Percentiles rank a stretch among this genome's conserved stretches.
phyloP scores from a whole-genome alignment of 768 basidiomycete genomes.

The Pulveroboletus frians region DNA sequence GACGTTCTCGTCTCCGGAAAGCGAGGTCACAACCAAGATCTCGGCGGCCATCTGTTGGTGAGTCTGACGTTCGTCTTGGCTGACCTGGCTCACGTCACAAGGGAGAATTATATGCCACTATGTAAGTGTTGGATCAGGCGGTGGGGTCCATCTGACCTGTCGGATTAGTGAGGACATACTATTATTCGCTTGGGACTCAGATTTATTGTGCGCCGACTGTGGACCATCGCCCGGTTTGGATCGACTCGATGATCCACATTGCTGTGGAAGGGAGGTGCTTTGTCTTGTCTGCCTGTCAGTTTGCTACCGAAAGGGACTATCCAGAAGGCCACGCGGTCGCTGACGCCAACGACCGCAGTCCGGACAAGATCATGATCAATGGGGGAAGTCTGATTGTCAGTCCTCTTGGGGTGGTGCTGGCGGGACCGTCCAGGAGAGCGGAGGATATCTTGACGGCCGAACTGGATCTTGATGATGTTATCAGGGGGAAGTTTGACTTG shows the following conservation, averaged over 20 bases:
- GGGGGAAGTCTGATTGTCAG: slow-evolving; percentile 59
- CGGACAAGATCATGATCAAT: slow-evolving; percentile 51
- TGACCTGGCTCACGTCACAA: slow-evolving; percentile 17
- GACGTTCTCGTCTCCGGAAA: slow-evolving; percentile 29
- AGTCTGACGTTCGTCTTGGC: slow-evolving; percentile 13
- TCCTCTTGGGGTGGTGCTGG: slow-evolving; percentile 53
- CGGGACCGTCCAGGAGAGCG: slow-evolving; percentile 48
- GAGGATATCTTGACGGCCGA: slow-evolving; percentile 56
- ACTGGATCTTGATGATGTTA: slow-evolving; percentile 52
- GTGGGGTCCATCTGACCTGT: not conserved
- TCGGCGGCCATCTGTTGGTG: slow-evolving; percentile 58
- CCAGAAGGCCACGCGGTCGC: slow-evolving; percentile 43
- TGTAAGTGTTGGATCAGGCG: slow-evolving; percentile 31
- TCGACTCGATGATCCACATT: slow-evolving; percentile 54
- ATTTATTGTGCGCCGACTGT: slow-evolving; percentile 66
- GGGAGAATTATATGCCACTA: slow-evolving; percentile 71
- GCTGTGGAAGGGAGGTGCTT: slow-evolving; percentile 67
- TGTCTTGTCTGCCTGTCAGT: slow-evolving; percentile 61
- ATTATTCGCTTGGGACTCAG: slow-evolving; percentile 55
- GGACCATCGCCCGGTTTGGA: slow-evolving; percentile 54
- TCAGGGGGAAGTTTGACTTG: slow-evolving; percentile 57
- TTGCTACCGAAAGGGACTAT: slow-evolving; percentile 49
- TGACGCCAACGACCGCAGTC: slow-evolving; percentile 32
- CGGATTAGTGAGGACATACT: slow-evolving; percentile 49
- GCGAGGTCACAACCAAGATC: slow-evolving; percentile 38